These are phyloP conservation scores for Pichia membranifaciens DNA, from an alignment of 805 yeast species.

Conservation along the genomic window DNA sequence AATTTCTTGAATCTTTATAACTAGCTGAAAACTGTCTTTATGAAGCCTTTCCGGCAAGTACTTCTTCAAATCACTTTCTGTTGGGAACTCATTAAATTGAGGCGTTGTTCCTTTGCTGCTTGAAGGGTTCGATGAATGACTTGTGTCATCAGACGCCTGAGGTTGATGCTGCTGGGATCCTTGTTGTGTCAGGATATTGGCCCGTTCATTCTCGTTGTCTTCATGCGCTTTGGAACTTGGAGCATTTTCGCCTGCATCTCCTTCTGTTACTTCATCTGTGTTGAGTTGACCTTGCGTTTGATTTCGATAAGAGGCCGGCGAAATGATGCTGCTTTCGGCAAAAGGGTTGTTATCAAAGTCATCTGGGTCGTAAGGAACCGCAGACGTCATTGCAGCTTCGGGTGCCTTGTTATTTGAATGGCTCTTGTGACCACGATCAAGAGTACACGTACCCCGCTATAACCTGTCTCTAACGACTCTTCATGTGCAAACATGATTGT, in stretches of 20 bases:
- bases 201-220: neutral
- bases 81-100: constrained; percentile 26
- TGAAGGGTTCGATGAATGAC: neutral
- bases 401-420: neutral
- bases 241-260: neutral
- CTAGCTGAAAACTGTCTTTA: constrained; percentile 35
- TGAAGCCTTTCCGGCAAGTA: constrained; percentile 48
- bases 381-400: constrained; percentile 27
- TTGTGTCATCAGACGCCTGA: no score
- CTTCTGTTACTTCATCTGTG: no score
- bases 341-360: constrained; percentile 59
- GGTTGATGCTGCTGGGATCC: neutral
- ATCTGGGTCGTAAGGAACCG: constrained; percentile 39
- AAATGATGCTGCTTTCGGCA: constrained; percentile 38
- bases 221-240: neutral
- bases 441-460: no score
- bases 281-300: constrained; percentile 44
- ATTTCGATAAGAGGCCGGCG: constrained; percentile 38
- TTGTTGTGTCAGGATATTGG: no score
- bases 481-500: no score
- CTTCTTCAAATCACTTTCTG: constrained; percentile 38
- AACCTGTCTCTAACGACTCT: neutral
- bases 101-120: neutral
- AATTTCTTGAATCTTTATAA: constrained; percentile 55
- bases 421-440: neutral